Evolutionary conservation across 306 rosid genomes (phyloP).

Genomic region (Vicia sativa): DNA sequence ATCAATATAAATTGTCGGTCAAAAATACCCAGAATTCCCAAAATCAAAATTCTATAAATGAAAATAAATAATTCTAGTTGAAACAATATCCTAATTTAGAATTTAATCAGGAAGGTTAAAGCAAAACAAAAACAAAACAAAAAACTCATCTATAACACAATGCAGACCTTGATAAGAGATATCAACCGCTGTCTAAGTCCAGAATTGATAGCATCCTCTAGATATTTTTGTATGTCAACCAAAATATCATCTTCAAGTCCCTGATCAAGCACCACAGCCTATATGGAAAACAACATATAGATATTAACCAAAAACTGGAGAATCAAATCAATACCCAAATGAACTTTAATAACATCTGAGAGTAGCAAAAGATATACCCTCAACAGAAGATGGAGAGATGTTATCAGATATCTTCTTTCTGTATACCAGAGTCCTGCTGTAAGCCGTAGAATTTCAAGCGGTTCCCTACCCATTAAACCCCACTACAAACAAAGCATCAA

Average conservation of each 20-base stretch:
- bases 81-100: slow-evolving; percentile 20
- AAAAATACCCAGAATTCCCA: not conserved
- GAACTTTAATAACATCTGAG: slow-evolving; percentile 27
- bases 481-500: slow-evolving; percentile 54
- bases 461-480: slow-evolving; percentile 94
- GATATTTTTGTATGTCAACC: slow-evolving; percentile 76
- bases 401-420: slow-evolving; percentile 89
- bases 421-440: slow-evolving; percentile 95
- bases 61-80: slow-evolving; percentile 1
- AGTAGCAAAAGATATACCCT: slow-evolving; percentile 60
- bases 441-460: slow-evolving; percentile 76
- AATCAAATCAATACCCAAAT: slow-evolving; percentile 15
- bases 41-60: not conserved
- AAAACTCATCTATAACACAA: slow-evolving; percentile 18
- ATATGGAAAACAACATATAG: slow-evolving; percentile 38
- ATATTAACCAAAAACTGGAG: slow-evolving; percentile 24
- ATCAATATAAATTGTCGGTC: not conserved
- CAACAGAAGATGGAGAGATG: slow-evolving; percentile 78
- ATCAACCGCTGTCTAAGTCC: slow-evolving; percentile 87
- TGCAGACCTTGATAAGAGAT: slow-evolving; percentile 82
- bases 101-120: not conserved
- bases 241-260: slow-evolving; percentile 79
- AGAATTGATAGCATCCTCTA: slow-evolving; percentile 78
- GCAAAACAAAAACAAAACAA: slow-evolving; percentile 2
- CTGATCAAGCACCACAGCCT: slow-evolving; percentile 97